phyloP scores from a whole-genome alignment of 768 basidiomycete genomes.

The Cyclocybe cylindracea region DNA sequence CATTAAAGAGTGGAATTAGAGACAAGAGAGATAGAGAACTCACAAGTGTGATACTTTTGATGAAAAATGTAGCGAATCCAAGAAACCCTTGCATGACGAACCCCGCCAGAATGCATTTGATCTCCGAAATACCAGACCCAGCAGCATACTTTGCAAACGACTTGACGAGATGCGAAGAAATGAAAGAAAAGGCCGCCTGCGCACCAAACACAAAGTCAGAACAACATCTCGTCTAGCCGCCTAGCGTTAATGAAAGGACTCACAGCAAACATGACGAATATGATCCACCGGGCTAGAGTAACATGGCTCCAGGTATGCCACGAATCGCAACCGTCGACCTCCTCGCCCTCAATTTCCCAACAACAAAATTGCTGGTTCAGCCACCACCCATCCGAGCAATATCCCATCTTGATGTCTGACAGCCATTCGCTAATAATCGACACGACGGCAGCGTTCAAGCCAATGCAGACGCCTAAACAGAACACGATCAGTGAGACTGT shows the following conservation, averaged over 20 bases:
- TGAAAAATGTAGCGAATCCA: slow-evolving; percentile 84
- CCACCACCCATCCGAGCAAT: slow-evolving; percentile 98
- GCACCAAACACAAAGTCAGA: background rate
- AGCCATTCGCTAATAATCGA: slow-evolving; percentile 97
- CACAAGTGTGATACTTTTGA: slow-evolving; percentile 94
- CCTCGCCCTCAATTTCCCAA: slow-evolving; percentile 89
- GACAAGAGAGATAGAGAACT: slow-evolving; percentile 24
- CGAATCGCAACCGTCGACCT: slow-evolving; percentile 79
- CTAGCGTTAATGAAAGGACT: slow-evolving; percentile 26
- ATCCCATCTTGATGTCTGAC: slow-evolving; percentile 96
- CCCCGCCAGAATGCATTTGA: slow-evolving; percentile 96
- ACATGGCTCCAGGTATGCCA: slow-evolving; percentile 91
- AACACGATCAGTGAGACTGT: background rate
- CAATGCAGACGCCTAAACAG: slow-evolving; percentile 79
- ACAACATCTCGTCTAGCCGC: no score
- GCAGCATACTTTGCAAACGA: slow-evolving; percentile 93
- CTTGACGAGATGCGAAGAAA: slow-evolving; percentile 86
- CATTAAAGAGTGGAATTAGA: background rate
- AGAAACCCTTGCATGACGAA: slow-evolving; percentile 98
- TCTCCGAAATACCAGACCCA: slow-evolving; percentile 97
- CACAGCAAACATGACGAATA: slow-evolving; percentile 90
- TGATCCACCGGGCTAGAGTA: slow-evolving; percentile 71
- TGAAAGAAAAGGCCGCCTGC: slow-evolving; percentile 81
- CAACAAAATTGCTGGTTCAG: slow-evolving; percentile 97
- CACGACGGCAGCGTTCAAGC: slow-evolving; percentile 91